phyloP scores from a whole-genome alignment of 106 monocot species.

The Platanthera guangdongensis region DNA sequence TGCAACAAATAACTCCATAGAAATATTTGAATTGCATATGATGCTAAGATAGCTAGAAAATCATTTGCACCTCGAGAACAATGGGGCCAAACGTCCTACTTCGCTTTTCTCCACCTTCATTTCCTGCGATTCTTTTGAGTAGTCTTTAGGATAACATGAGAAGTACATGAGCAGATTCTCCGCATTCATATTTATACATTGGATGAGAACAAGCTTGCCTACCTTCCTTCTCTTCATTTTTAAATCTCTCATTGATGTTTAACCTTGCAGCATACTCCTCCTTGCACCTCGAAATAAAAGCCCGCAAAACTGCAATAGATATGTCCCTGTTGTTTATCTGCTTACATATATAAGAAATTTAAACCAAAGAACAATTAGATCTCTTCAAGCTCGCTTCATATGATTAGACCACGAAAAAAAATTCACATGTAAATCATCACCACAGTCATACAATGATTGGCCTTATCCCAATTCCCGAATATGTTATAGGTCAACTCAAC shows the following conservation, averaged over 20 bases:
- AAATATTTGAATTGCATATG: no score
- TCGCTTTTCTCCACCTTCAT: constrained; percentile 29
- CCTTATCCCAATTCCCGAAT: no score
- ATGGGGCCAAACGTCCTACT: constrained; percentile 39
- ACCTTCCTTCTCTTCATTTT: constrained; percentile 16
- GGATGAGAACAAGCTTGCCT: constrained; percentile 12
- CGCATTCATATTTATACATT: constrained; percentile 1
- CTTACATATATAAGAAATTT: neutral
- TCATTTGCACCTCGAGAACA: constrained; percentile 69
- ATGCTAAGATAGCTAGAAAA: neutral
- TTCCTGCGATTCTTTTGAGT: constrained; percentile 1
- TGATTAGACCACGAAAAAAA: no score
- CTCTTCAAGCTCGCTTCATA: no score
- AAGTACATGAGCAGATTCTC: no score
- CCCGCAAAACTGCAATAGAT: constrained; percentile 70
- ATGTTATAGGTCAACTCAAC: no score
- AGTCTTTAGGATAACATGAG: neutral
- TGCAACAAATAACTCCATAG: no score
- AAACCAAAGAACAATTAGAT: no score
- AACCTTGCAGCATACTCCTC: constrained; percentile 57
- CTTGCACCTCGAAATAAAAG: constrained; percentile 42
- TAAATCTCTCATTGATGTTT: constrained; percentile 35
- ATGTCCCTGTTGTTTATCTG: constrained; percentile 86
- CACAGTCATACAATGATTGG: no score
- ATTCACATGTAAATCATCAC: no score